Conservation (phyloP, 2,329 filamentous ascomycete species). For the Fusarium algeriense region DNA sequence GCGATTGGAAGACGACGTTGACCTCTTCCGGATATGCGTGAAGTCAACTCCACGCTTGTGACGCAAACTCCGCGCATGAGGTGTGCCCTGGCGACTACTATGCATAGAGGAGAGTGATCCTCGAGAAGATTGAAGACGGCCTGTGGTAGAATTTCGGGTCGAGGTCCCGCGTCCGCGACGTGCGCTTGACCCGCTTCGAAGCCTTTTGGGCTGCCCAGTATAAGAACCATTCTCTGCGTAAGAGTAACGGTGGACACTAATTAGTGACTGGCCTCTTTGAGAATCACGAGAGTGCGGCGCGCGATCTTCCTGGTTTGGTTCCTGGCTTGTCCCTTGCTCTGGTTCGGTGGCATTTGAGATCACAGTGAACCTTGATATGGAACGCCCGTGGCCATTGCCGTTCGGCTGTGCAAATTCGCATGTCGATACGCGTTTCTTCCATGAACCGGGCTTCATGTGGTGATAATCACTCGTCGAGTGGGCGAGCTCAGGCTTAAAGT, state of each 20-base stretch:
- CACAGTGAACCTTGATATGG: constrained; percentile 72
- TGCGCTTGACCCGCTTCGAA: constrained; percentile 53
- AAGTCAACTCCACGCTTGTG: constrained; percentile 69
- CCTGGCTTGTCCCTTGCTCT: constrained; percentile 72
- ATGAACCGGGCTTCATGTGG: constrained; percentile 72
- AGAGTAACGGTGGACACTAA: constrained; percentile 73
- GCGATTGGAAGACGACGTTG: constrained; percentile 48
- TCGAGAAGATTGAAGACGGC: constrained; percentile 51
- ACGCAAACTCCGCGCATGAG: constrained; percentile 58
- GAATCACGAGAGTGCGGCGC: constrained; percentile 56
- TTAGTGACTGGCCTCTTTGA: constrained; percentile 72
- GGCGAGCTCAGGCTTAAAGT: constrained; percentile 83
- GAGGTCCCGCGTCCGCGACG: constrained; percentile 50
- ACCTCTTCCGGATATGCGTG: constrained; percentile 60
- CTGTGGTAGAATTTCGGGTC: constrained; percentile 47
- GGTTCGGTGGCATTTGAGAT: constrained; percentile 71
- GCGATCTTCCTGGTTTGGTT: constrained; percentile 82
- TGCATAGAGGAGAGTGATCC: constrained; percentile 64
- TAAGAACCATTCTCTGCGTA: constrained; percentile 46
- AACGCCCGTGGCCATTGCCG: constrained; percentile 63
- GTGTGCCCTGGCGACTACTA: constrained; percentile 59
- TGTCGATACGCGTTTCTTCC: constrained; percentile 72
- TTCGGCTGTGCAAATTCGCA: constrained; percentile 67
- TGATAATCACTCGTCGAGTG: constrained; percentile 94
- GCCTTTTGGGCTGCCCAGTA: constrained; percentile 47